These are phyloP conservation scores for Thraustochytrium striatum DNA, from an alignment of 352 stramenopile species.

Conservation along the genomic window DNA sequence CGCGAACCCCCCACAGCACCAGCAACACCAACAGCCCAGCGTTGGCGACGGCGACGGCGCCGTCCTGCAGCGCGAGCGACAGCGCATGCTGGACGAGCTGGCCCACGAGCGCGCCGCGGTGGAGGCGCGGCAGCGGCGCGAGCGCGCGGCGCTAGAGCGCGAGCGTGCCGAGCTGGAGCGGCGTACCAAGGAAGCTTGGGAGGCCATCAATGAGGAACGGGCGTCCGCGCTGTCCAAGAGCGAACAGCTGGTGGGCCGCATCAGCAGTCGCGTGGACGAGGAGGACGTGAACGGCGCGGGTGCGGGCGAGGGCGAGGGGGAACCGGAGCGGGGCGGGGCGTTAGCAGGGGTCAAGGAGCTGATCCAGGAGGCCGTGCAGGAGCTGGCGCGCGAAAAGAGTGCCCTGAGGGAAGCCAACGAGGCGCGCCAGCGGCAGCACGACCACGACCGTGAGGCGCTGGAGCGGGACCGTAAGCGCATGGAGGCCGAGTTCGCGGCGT, in stretches of 20 bases:
- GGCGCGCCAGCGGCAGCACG: neutral
- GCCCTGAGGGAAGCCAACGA: neutral
- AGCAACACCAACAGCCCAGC: neutral
- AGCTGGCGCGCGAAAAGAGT: conserved; percentile 17
- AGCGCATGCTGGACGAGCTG: conserved; percentile 11
- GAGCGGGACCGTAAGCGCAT: conserved; percentile 5
- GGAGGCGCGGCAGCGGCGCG: neutral
- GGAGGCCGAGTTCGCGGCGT: neutral
- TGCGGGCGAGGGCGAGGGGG: neutral
- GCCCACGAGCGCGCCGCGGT: neutral
- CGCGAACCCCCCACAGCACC: neutral
- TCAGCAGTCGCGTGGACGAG: too few relatives aligned
- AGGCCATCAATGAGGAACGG: conserved; percentile 1
- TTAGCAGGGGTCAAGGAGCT: neutral
- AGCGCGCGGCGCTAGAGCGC: neutral
- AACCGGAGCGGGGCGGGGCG: neutral
- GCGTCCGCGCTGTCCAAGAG: neutral
- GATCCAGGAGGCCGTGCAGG: conserved; percentile 2
- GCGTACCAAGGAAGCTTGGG: conserved; percentile 1
- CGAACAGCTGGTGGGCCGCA: conserved; percentile 19
- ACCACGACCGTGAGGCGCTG: neutral
- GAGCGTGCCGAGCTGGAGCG: conserved; percentile 1
- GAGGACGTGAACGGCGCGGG: too few relatives aligned
- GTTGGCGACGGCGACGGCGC: neutral
- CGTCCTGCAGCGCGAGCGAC: neutral